These are phyloP conservation scores for Colletotrichum sp. DNA, from an alignment of 2,329 filamentous ascomycete species.

Conservation along the genomic window DNA sequence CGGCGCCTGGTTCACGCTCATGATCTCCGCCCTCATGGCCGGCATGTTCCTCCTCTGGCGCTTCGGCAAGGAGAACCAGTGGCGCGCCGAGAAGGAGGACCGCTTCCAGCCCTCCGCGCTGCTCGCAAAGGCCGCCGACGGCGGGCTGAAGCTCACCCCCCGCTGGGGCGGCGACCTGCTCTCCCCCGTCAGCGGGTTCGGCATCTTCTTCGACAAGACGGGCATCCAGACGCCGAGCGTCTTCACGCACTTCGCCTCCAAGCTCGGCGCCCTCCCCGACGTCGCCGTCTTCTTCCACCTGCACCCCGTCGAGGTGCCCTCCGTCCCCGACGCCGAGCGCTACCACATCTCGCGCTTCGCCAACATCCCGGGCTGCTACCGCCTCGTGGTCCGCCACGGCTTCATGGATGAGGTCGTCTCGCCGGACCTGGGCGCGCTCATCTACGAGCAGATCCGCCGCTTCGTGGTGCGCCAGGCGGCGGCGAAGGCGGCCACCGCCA, in stretches of 20 bases:
- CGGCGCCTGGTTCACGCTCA: constrained; percentile 80
- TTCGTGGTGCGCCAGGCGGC: constrained; percentile 45
- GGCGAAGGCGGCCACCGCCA: constrained; percentile 22
- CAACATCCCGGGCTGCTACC: constrained; percentile 68
- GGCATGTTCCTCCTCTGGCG: constrained; percentile 76
- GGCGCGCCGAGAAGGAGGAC: constrained; percentile 71
- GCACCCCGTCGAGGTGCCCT: constrained; percentile 65
- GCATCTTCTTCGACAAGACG: constrained; percentile 81
- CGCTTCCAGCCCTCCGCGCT: constrained; percentile 54
- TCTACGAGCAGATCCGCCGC: constrained; percentile 62
- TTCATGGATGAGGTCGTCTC: constrained; percentile 76
- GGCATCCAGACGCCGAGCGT: constrained; percentile 69
- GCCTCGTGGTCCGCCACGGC: constrained; percentile 72
- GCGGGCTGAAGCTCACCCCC: constrained; percentile 34
- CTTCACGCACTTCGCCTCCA: constrained; percentile 75
- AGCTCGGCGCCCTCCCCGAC: constrained; percentile 71
- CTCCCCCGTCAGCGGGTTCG: constrained; percentile 60
- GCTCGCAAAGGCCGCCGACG: constrained; percentile 26
- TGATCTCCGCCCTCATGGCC: constrained; percentile 66
- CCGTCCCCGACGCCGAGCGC: constrained; percentile 52
- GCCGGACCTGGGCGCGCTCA: constrained; percentile 63
- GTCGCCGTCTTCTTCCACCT: constrained; percentile 79
- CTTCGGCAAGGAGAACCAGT: constrained; percentile 80
- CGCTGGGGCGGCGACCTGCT: constrained; percentile 47
- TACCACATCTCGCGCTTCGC: constrained; percentile 49